These are phyloP conservation scores for Irpex lacteus DNA, from an alignment of 1,284 basidiomycete species.

Conservation along the genomic window DNA sequence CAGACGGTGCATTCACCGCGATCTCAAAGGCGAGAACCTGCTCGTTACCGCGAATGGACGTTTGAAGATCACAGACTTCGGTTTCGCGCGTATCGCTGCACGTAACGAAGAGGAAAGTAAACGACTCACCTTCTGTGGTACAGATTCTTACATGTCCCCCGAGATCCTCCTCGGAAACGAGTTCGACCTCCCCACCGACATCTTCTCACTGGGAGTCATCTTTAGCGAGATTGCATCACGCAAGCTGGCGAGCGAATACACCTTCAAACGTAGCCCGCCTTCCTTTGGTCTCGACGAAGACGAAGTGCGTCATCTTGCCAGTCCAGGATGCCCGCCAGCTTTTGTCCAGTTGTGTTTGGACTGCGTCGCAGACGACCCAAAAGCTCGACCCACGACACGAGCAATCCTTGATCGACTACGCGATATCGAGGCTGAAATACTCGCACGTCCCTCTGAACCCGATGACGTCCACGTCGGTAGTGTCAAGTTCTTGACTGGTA, in stretches of 20 bases:
- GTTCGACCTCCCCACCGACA: slow-evolving; percentile 91
- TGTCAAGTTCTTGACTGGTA: slow-evolving; percentile 72
- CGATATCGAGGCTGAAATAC: slow-evolving; percentile 78
- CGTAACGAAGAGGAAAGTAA: slow-evolving; percentile 89
- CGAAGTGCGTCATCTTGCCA: slow-evolving; percentile 73
- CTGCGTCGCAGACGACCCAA: slow-evolving; percentile 73
- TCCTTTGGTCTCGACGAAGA: slow-evolving; percentile 74
- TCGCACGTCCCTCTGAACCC: slow-evolving; percentile 61
- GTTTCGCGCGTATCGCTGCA: slow-evolving; percentile 91
- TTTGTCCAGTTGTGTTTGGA: slow-evolving; percentile 80
- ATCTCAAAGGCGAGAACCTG: slow-evolving; percentile 97
- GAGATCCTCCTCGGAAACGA: slow-evolving; percentile 91
- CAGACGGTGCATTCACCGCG: slow-evolving; percentile 82
- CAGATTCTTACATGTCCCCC: slow-evolving; percentile 92
- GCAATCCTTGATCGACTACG: slow-evolving; percentile 74
- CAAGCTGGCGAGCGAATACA: slow-evolving; percentile 78
- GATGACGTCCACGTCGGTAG: slow-evolving; percentile 83
- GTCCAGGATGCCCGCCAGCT: slow-evolving; percentile 73
- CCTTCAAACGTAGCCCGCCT: slow-evolving; percentile 80
- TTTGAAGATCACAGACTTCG: slow-evolving; percentile 96
- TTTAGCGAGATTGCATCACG: slow-evolving; percentile 89
- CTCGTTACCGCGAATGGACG: slow-evolving; percentile 91
- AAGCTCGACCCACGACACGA: slow-evolving; percentile 72
- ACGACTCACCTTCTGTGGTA: slow-evolving; percentile 94
- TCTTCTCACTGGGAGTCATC: slow-evolving; percentile 94